phyloP scores from a whole-genome alignment of 2,329 filamentous ascomycete species.

The Rhytidhysteron rufulum region DNA sequence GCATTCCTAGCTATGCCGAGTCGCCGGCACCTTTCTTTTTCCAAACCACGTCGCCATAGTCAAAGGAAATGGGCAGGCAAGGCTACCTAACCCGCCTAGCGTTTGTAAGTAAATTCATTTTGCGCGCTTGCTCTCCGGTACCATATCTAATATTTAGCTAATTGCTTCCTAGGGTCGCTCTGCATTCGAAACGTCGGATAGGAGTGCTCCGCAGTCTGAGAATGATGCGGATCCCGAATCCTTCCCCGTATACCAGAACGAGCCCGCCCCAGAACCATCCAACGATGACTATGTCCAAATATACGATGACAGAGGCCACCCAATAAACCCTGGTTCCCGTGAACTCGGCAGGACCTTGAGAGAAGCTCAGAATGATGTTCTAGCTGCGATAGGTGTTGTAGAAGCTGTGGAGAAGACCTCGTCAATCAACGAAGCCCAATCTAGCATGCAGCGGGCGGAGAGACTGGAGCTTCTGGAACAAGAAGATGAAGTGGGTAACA shows the following conservation, averaged over 20 bases:
- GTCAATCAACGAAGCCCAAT: conserved; percentile 21
- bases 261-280: too few relatives aligned
- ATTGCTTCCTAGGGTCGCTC: conserved; percentile 34
- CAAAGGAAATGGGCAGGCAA: conserved; percentile 36
- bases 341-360: conserved; percentile 38
- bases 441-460: conserved; percentile 17
- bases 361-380: conserved; percentile 46
- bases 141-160: neutral
- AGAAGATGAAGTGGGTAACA: conserved; percentile 27
- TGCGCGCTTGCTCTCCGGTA: neutral
- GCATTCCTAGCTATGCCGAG: too few relatives aligned
- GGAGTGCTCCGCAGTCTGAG: neutral
- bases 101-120: conserved; percentile 21
- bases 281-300: conserved; percentile 32
- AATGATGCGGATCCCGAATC: too few relatives aligned
- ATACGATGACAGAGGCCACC: conserved; percentile 44
- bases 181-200: conserved; percentile 34
- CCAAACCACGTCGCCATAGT: too few relatives aligned
- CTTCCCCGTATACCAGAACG: too few relatives aligned
- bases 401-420: conserved; percentile 43
- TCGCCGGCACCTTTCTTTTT: too few relatives aligned
- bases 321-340: conserved; percentile 39
- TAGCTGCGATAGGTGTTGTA: conserved; percentile 46
- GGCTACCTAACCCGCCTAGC: conserved; percentile 36
- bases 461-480: conserved; percentile 22